A percentile compares a stretch with the other conserved stretches of the same genome.
Evolutionary conservation across 257 asterid genomes (phyloP).

Genomic region (Paraleonurus japonicus): DNA sequence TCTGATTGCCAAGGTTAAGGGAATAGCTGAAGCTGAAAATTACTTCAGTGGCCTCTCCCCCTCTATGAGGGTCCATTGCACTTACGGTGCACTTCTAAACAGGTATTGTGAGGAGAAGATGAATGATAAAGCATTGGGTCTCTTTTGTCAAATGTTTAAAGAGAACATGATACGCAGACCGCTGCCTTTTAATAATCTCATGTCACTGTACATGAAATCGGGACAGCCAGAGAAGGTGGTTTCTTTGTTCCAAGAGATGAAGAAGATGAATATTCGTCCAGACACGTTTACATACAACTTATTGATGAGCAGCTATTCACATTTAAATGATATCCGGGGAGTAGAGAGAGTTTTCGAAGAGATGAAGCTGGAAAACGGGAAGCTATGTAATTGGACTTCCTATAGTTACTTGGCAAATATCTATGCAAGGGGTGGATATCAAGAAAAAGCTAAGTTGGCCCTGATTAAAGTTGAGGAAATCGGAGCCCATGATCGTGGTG

Average conservation of each 20-base stretch:
- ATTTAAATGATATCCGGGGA: conserved; percentile 56
- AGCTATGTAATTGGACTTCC: conserved; percentile 64
- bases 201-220: conserved; percentile 55
- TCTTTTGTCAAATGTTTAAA: conserved; percentile 50
- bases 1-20: conserved; percentile 56
- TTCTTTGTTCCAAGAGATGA: conserved; percentile 53
- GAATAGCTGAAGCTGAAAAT: conserved; percentile 71
- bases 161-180: conserved; percentile 37
- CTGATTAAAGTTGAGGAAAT: conserved; percentile 54
- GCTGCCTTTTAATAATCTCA: conserved; percentile 54
- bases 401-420: conserved; percentile 68
- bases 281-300: conserved; percentile 61
- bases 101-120: conserved; percentile 63
- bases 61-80: conserved; percentile 36
- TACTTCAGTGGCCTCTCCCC: conserved; percentile 53
- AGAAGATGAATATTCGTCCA: conserved; percentile 43
- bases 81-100: conserved; percentile 69
- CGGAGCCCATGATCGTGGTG: conserved; percentile 44
- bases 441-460: conserved; percentile 66
- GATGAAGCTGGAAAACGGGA: conserved; percentile 45
- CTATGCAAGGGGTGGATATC: conserved; percentile 49
- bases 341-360: conserved; percentile 72
- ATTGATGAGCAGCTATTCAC: conserved; percentile 57
- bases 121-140: conserved; percentile 51
- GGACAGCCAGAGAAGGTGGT: conserved; percentile 59